Evolutionary conservation across 495 filamentous ascomycete genomes (phyloP).

Genomic region (Xylaria cubensis): DNA sequence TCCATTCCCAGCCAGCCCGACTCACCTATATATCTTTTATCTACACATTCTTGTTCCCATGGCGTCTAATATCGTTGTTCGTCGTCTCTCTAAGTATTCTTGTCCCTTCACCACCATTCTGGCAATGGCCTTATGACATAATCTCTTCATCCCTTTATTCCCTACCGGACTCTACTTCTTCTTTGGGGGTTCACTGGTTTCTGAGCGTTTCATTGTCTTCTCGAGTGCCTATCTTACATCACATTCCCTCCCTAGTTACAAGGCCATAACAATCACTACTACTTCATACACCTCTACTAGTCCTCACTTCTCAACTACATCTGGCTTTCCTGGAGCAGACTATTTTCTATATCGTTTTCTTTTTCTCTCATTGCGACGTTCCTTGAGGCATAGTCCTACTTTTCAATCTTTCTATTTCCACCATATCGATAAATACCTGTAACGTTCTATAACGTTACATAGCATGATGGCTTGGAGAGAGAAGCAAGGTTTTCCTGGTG

Average conservation of each 20-base stretch:
- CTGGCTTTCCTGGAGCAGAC: not conserved
- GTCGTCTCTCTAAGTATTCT: constrained; percentile 17
- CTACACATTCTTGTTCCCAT: not conserved
- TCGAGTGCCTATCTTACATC: not conserved
- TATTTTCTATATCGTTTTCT: not conserved
- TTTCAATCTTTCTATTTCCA: constrained; percentile 2
- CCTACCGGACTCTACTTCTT: not conserved
- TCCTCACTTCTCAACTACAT: constrained; percentile 10
- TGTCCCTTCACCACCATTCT: constrained; percentile 10
- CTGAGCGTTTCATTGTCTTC: constrained; percentile 14
- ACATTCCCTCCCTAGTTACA: constrained; percentile 11
- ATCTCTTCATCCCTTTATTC: constrained; percentile 7
- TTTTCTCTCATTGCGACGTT: not conserved
- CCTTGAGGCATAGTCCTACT: constrained; percentile 1
- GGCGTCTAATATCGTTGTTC: constrained; percentile 1
- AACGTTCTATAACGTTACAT: constrained; percentile 1
- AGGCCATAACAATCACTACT: not conserved
- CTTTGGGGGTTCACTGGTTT: constrained; percentile 13
- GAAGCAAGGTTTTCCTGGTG: constrained; percentile 39
- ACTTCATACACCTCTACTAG: not conserved
- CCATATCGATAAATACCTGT: not conserved
- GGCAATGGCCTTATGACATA: constrained; percentile 21
- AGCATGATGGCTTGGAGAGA: constrained; percentile 31
- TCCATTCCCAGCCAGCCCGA: not conserved
- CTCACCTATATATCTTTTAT: constrained; percentile 20